Conservation (phyloP, 495 filamentous ascomycete species). For the Xeromyces bisporus region DNA sequence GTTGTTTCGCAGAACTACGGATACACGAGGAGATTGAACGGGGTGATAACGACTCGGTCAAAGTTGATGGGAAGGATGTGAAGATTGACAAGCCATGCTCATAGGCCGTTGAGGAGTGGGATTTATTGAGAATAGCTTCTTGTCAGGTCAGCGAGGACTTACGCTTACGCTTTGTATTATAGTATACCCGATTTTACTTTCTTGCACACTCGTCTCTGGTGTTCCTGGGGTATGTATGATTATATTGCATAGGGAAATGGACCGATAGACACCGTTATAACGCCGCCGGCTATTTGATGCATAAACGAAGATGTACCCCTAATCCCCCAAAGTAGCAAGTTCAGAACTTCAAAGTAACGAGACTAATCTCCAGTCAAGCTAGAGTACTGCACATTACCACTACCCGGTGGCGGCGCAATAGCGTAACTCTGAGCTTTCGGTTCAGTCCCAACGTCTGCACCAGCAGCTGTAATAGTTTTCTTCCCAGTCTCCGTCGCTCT, state of each 20-base stretch:
- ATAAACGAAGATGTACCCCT: slow-evolving; percentile 14
- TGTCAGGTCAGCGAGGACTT: slow-evolving; percentile 1
- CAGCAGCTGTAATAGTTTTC: slow-evolving; percentile 18
- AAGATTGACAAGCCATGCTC: slow-evolving; percentile 32
- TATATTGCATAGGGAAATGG: too few relatives aligned
- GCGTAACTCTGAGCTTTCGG: slow-evolving; percentile 31
- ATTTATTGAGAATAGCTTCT: too few relatives aligned
- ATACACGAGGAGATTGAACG: slow-evolving; percentile 86
- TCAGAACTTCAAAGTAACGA: slow-evolving; percentile 1
- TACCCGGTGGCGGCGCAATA: slow-evolving; percentile 72
- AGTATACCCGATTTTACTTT: slow-evolving; percentile 26
- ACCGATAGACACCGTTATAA: slow-evolving; percentile 22
- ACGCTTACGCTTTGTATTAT: slow-evolving; percentile 19
- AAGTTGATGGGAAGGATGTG: slow-evolving; percentile 30
- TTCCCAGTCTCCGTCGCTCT: slow-evolving; percentile 16
- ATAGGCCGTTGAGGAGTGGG: too few relatives aligned
- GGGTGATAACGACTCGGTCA: slow-evolving; percentile 80
- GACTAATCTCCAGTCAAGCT: slow-evolving; percentile 66
- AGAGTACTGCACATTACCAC: slow-evolving; percentile 63
- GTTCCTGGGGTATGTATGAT: slow-evolving; percentile 18
- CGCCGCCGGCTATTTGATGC: slow-evolving; percentile 26
- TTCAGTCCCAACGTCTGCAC: slow-evolving; percentile 16
- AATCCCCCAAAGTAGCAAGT: slow-evolving; percentile 3
- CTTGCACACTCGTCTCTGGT: slow-evolving; percentile 10
- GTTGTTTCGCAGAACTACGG: slow-evolving; percentile 50